These are phyloP conservation scores for Aureobasidium sp. DNA, from an alignment of 2,329 filamentous ascomycete genomes.

Conservation along the genomic window DNA sequence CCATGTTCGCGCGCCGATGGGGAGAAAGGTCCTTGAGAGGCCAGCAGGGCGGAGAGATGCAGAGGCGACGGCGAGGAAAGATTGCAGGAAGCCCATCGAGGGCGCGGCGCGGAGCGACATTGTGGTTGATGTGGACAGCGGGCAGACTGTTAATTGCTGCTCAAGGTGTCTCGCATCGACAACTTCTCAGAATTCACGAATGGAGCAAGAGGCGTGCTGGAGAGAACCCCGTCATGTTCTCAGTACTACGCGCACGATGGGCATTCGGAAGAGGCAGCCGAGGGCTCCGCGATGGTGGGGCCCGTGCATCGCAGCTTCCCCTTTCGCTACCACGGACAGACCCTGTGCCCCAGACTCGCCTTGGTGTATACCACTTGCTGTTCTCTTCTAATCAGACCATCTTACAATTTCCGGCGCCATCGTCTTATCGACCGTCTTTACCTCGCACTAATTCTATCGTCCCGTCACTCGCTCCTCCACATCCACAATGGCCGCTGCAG, in stretches of 20 bases:
- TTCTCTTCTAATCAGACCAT: not conserved
- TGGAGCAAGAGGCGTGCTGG: not conserved
- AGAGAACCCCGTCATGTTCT: not conserved
- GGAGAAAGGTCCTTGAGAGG: conserved; percentile 39
- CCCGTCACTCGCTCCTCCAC: conserved; percentile 4
- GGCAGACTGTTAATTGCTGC: not conserved
- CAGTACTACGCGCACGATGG: not conserved
- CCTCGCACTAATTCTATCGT: not conserved
- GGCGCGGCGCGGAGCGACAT: conserved; percentile 36
- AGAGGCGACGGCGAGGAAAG: conserved; percentile 49
- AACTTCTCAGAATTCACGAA: conserved; percentile 4
- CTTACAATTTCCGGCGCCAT: not conserved
- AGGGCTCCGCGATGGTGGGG: not conserved
- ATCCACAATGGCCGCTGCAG: conserved; percentile 55
- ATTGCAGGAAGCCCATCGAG: conserved; percentile 37
- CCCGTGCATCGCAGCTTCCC: conserved; percentile 28
- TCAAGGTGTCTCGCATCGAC: not conserved
- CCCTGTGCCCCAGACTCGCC: conserved; percentile 15
- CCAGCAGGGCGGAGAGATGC: conserved; percentile 33
- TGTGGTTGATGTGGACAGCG: conserved; percentile 7
- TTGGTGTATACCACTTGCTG: conserved; percentile 9
- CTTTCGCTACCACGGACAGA: conserved; percentile 27
- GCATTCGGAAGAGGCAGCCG: not conserved
- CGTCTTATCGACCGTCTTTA: not conserved
- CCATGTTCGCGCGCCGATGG: conserved; percentile 37